Conservation (phyloP, 2,329 filamentous ascomycete genomes). For the Trematosphaeria pertusa region DNA sequence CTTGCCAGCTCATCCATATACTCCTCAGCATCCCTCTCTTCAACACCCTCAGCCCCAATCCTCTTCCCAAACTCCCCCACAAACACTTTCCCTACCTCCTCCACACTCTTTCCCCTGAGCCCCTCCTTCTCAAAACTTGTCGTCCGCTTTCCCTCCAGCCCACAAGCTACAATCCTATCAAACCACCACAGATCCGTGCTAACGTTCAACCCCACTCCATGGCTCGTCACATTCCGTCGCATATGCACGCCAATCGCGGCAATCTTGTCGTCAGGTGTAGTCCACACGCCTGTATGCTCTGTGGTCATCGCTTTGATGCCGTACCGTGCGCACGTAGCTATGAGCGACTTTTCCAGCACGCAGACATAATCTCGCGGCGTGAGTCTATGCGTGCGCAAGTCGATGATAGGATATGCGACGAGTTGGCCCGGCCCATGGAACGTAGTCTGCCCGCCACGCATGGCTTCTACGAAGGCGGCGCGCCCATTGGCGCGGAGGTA, state of each 20-base stretch:
- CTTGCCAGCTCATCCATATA: constrained; percentile 16
- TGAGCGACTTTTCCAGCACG: constrained; percentile 78
- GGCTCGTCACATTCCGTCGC: constrained; percentile 79
- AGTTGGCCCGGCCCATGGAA: constrained; percentile 95
- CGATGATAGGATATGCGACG: constrained; percentile 90
- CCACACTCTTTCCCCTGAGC: constrained; percentile 42
- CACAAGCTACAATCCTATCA: constrained; percentile 86
- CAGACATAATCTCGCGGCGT: constrained; percentile 79
- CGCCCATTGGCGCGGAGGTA: constrained; percentile 48
- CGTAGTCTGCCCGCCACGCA: constrained; percentile 89
- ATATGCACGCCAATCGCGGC: constrained; percentile 93
- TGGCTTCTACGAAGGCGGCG: constrained; percentile 72
- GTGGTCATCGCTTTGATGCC: constrained; percentile 69
- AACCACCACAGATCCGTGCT: constrained; percentile 69
- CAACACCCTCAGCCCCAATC: constrained; percentile 31
- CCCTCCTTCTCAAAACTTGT: constrained; percentile 73
- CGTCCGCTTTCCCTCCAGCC: constrained; percentile 77
- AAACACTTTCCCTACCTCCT: constrained; percentile 50
- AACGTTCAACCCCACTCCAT: constrained; percentile 85
- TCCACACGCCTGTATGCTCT: constrained; percentile 86
- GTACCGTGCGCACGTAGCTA: constrained; percentile 67
- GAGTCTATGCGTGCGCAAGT: constrained; percentile 72
- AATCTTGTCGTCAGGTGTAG: constrained; percentile 68
- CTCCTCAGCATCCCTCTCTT: constrained; percentile 23
- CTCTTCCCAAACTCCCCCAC: constrained; percentile 48